Evolutionary conservation across 2,329 filamentous ascomycete genomes (phyloP), one percentile per base, ranked within the genome.

Genomic region (Talaromyces piceae): DNA sequence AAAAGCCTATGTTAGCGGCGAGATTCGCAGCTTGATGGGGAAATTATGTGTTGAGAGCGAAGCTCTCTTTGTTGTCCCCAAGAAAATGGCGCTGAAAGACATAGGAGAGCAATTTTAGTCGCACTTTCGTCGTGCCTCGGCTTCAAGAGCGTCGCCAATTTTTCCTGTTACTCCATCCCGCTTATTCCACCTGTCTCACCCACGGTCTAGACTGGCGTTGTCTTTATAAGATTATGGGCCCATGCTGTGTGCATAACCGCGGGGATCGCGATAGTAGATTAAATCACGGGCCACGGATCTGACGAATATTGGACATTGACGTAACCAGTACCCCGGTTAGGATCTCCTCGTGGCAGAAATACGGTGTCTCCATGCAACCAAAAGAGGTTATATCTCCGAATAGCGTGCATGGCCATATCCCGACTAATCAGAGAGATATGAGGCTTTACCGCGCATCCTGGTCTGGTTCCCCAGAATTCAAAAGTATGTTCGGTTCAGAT

Each of bases 21-120:
- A 66, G 49, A 52, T 72, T 18, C 60, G 62, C 33, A 65, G 69
- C 56, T 51, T 58, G 20, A 70, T 75, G n/a, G 84, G 82, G 4
- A 68, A 66, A 27, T 63, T 82, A 8, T 81, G 75, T 59, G 82
- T 84, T 0, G 76, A 79, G 61, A 82, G 81, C 0, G 77, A 72
- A 46, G 78, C 69, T 5, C 61, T 83, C 45, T 83, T 82, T 61
- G 78, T 83, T 31, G 76, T 80, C n/a, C 79, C 79, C 4, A 76
- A 75, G 63, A 70, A 67, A 11, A 65, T 75, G 54, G 64, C 71
- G 51, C 61, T 75, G 45, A 64, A 59, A 55, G 65, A 63, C 33
- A 55, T 75, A 47, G 67, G 66, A 9, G 64, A 73, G 49, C 59
- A 62, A 7, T 75, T 73, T 51, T 75, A 62, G 49, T 18, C 39